Conservation (phyloP, 805 yeast genomes). For the Candida namnaoensis region DNA sequence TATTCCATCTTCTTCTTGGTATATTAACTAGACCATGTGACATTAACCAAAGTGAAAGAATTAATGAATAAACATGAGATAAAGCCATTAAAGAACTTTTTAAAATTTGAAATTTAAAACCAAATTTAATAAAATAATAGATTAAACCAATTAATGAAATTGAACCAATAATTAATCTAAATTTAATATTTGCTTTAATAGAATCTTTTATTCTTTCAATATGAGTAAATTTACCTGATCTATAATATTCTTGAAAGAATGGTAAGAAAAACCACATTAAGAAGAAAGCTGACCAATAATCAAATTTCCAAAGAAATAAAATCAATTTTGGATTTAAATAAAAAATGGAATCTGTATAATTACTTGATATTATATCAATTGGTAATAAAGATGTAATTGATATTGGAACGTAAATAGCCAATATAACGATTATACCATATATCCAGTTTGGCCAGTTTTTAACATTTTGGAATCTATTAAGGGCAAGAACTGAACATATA, state of each 20-base stretch:
- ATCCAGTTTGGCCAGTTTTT: slow-evolving; percentile 12
- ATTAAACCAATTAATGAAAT: slow-evolving; percentile 45
- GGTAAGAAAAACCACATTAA: slow-evolving; percentile 77
- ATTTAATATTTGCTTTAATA: slow-evolving; percentile 43
- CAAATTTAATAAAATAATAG: slow-evolving; percentile 50
- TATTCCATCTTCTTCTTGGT: slow-evolving; percentile 39
- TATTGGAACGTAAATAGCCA: slow-evolving; percentile 67
- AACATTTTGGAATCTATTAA: slow-evolving; percentile 11
- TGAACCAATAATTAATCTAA: slow-evolving; percentile 48
- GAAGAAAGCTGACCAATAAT: slow-evolving; percentile 76
- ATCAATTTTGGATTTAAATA: slow-evolving; percentile 39
- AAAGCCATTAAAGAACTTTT: slow-evolving; percentile 65
- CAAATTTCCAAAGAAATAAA: slow-evolving; percentile 58
- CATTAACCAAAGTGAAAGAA: slow-evolving; percentile 75
- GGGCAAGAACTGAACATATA: slow-evolving; percentile 9
- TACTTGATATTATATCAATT: slow-evolving; percentile 54
- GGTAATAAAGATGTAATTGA: slow-evolving; percentile 71
- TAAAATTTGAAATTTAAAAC: slow-evolving; percentile 44
- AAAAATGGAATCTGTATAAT: slow-evolving; percentile 30
- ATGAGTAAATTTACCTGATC: slow-evolving; percentile 55
- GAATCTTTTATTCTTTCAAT: slow-evolving; percentile 46
- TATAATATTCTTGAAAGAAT: slow-evolving; percentile 60
- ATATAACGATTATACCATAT: slow-evolving; percentile 18
- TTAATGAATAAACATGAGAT: slow-evolving; percentile 68
- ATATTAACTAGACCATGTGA: slow-evolving; percentile 70